Conservation (phyloP, 805 yeast genomes). For the Pichia manshurica region DNA sequence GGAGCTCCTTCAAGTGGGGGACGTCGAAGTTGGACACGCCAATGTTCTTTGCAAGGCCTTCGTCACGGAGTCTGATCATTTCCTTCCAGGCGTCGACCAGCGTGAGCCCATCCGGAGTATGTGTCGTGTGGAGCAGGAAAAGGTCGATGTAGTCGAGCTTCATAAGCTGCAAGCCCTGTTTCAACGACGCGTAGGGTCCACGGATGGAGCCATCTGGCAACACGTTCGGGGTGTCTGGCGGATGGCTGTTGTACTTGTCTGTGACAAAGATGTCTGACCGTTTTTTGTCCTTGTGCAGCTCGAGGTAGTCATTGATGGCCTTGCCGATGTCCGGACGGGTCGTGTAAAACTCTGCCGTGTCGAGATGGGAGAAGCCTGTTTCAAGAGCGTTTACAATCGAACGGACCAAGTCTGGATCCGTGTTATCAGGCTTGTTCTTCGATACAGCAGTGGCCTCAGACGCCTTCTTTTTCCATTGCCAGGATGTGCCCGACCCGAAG, state of each 20-base stretch:
- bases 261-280: conserved; percentile 51
- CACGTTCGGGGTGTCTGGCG: not conserved
- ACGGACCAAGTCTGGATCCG: conserved; percentile 36
- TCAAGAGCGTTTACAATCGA: conserved; percentile 42
- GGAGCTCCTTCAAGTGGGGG: conserved; percentile 39
- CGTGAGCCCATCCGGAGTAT: conserved; percentile 32
- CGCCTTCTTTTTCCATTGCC: conserved; percentile 38
- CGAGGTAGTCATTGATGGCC: conserved; percentile 38
- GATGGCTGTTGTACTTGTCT: conserved; percentile 43
- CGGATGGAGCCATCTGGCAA: conserved; percentile 21
- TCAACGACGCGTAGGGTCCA: conserved; percentile 44
- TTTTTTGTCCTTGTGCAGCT: conserved; percentile 22
- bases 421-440: conserved; percentile 12
- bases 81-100: conserved; percentile 44
- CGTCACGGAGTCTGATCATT: conserved; percentile 42
- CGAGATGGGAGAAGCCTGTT: conserved; percentile 52
- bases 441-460: conserved; percentile 16
- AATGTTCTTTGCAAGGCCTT: conserved; percentile 42
- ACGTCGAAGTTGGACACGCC: conserved; percentile 53
- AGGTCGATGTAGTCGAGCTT: conserved; percentile 51
- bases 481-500: conserved; percentile 56
- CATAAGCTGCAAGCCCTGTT: conserved; percentile 41
- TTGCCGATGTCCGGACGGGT: conserved; percentile 57
- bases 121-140: conserved; percentile 57
- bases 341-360: conserved; percentile 58